These are phyloP conservation scores for Elaphomyces granulatus DNA, from an alignment of 495 filamentous ascomycete genomes.

Conservation along the genomic window DNA sequence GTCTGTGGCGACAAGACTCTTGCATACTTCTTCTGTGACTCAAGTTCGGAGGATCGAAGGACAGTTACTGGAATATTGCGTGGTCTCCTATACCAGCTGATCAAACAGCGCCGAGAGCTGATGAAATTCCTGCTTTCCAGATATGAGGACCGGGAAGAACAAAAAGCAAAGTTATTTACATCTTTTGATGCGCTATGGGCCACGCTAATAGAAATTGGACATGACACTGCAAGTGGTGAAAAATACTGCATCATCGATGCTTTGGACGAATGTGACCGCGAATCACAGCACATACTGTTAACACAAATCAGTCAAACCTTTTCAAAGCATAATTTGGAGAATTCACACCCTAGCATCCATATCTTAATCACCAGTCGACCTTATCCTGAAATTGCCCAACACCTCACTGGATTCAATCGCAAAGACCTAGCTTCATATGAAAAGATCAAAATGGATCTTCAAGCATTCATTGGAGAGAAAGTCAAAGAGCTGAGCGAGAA, in stretches of 20 bases:
- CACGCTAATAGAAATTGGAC: conserved; percentile 6
- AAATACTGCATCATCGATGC: conserved; percentile 17
- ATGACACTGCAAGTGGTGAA: conserved; percentile 1
- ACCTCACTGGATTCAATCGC: conserved; percentile 6
- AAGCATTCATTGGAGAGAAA: conserved; percentile 10
- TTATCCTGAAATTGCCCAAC: conserved; percentile 9
- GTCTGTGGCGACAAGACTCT: conserved; percentile 5
- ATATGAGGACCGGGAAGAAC: conserved; percentile 12
- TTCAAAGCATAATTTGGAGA: conserved; percentile 5
- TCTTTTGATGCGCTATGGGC: conserved; percentile 20
- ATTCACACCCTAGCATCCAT: conserved; percentile 7
- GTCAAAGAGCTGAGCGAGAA: conserved; percentile 8
- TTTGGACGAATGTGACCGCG: conserved; percentile 17
- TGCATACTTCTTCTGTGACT: conserved; percentile 21
- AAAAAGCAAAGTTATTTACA: conserved; percentile 11
- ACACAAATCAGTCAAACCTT: conserved; percentile 8
- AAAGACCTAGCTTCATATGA: conserved; percentile 8
- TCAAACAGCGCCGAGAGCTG: conserved; percentile 7
- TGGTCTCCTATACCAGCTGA: conserved; percentile 17
- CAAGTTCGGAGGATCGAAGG: conserved; percentile 4
- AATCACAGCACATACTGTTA: conserved; percentile 10
- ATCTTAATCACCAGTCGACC: conserved; percentile 17
- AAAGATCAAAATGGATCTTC: conserved; percentile 9
- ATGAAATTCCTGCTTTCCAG: conserved; percentile 12
- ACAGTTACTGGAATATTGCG: conserved; percentile 13